Base-by-base conservation (phyloP, 139 green algal species). In the Spirogloea muscicola region DNA sequence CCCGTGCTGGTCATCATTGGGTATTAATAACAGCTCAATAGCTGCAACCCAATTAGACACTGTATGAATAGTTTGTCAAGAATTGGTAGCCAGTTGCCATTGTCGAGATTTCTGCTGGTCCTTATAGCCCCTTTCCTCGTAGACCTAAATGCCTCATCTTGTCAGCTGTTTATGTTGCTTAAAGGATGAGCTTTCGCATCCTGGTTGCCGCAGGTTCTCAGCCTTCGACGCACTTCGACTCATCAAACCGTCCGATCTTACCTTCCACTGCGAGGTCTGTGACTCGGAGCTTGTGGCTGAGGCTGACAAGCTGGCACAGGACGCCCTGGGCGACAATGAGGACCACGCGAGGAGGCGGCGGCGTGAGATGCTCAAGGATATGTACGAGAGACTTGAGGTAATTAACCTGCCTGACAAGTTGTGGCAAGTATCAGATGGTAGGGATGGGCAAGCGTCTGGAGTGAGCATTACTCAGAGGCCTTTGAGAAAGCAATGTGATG, bases 181-280 rank as follows among this genome's bases (percentile, higher is more conserved):
- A 10, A 42, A 21, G 13, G 13, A 57, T 65, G 13, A 13, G 10
- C 57, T 16, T 13, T 13, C 57, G 13, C 57, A 13, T 42, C 57
- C 29, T 46, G 18, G 6, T 25, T 10, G 27, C 25, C 72, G 21
- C 67, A 82, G 74, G 2, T 82, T 72, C 44, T 72, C 74, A 29
- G 72, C 74, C 3, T 41, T 82, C 0, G 74, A 82, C 7, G 43
- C 68, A 0, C 18, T 34, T 0, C 34, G 74, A 0, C 48, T 82
- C 18, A 68, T 82, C 0, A 42, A 77, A 31, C 38, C 49, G 2
- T 27, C 38, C 1, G 64, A 58, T 38, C 36, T 72, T n/a, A 38
- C 49, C 3, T 61, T 80, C 46, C 40, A 82, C 13, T 82, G 74
- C 59, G 73, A 81, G 27, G 1, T 42, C 6, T 82, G 74, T 37